Conservation (phyloP, 768 basidiomycete species). For the Artomyces pyxidatus region DNA sequence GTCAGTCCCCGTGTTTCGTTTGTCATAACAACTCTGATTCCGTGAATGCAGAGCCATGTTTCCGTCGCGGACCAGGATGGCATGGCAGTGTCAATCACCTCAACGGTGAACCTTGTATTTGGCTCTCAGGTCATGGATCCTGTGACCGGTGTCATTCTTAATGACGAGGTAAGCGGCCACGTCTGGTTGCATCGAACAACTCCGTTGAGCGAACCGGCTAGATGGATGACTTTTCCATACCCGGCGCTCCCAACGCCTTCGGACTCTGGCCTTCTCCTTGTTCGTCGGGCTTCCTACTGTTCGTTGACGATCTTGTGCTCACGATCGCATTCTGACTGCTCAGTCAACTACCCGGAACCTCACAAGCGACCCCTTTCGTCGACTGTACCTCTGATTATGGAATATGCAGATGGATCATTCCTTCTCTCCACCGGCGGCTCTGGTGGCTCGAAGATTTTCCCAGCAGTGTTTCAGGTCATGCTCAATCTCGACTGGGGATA, state of each 20-base stretch:
- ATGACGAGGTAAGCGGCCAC: conserved; percentile 67
- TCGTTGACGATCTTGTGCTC: not conserved
- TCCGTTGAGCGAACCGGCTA: conserved; percentile 16
- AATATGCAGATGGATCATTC: conserved; percentile 65
- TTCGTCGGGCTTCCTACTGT: too few relatives aligned
- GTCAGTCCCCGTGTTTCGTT: too few relatives aligned
- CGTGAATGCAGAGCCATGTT: conserved; percentile 73
- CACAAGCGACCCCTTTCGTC: conserved; percentile 90
- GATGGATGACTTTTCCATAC: conserved; percentile 92
- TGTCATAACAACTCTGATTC: too few relatives aligned
- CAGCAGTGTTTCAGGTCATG: conserved; percentile 69
- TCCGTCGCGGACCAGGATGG: conserved; percentile 78
- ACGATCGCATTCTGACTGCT: not conserved
- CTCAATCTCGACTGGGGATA: conserved; percentile 77
- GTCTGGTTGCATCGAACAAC: not conserved
- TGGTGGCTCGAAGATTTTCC: conserved; percentile 83
- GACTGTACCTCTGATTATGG: conserved; percentile 71
- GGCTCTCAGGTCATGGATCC: conserved; percentile 85
- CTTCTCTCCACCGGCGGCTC: conserved; percentile 74
- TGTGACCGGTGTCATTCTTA: conserved; percentile 81
- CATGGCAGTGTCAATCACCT: conserved; percentile 81
- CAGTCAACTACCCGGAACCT: conserved; percentile 84
- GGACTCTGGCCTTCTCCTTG: conserved; percentile 79
- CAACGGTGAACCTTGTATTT: conserved; percentile 85
- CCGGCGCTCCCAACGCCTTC: conserved; percentile 77